Percentiles rank a stretch among this genome's conserved stretches.
phyloP scores from a whole-genome alignment of 2,329 filamentous ascomycete genomes.

The Fusarium azukiicola region DNA sequence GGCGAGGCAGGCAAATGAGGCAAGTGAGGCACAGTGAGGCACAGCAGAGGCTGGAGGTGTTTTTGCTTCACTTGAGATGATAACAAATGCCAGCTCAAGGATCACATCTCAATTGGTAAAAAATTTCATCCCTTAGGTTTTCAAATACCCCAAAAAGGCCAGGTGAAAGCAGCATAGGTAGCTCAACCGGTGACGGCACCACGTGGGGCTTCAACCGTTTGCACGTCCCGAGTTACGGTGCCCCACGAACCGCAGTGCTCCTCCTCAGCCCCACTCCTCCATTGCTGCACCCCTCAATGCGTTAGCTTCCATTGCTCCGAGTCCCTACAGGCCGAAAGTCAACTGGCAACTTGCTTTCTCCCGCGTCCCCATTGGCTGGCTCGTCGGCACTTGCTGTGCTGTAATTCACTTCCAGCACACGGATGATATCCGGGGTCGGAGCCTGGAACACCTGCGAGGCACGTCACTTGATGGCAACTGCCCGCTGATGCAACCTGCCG shows the following conservation, averaged over 20 bases:
- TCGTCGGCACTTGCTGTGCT: slow-evolving; percentile 17
- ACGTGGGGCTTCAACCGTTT: slow-evolving; percentile 34
- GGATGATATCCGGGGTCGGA: slow-evolving; percentile 2
- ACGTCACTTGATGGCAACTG: slow-evolving; percentile 50
- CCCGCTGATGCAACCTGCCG: slow-evolving; percentile 46
- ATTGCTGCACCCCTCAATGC: slow-evolving; percentile 18
- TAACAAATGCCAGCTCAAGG: neutral
- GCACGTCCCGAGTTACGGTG: slow-evolving; percentile 32
- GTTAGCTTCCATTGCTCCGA: slow-evolving; percentile 54
- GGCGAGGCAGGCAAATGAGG: slow-evolving; percentile 10
- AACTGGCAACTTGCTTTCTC: slow-evolving; percentile 25
- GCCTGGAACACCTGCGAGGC: slow-evolving; percentile 33
- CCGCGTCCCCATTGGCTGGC: slow-evolving; percentile 34
- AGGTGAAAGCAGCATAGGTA: slow-evolving; percentile 6
- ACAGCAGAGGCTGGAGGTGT: neutral
- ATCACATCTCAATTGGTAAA: neutral
- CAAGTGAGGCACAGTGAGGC: slow-evolving; percentile 5
- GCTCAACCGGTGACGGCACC: slow-evolving; percentile 17
- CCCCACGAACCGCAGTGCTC: slow-evolving; percentile 17
- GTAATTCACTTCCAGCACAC: slow-evolving; percentile 2
- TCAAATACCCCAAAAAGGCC: neutral
- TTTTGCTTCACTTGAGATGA: neutral
- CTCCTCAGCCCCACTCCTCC: slow-evolving; percentile 29
- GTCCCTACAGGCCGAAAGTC: slow-evolving; percentile 20
- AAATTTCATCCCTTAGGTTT: neutral